These are phyloP conservation scores for Heterobasidion annosum DNA, from an alignment of 1,284 basidiomycete species.

Conservation along the genomic window DNA sequence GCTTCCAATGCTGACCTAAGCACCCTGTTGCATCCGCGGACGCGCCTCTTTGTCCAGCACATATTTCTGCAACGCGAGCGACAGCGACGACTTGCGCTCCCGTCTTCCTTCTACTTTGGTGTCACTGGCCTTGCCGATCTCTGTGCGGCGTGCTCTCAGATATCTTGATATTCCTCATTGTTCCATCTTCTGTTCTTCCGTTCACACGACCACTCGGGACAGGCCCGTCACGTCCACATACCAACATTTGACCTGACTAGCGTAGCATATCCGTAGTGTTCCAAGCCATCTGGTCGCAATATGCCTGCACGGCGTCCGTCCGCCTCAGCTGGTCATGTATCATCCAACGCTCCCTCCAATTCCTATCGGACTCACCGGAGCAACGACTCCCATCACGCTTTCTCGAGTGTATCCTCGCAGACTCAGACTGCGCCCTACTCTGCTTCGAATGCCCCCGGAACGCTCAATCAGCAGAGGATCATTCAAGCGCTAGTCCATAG, in stretches of 20 bases:
- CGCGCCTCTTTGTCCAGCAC: too few relatives aligned
- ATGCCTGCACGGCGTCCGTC: slow-evolving; percentile 41
- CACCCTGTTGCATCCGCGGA: too few relatives aligned
- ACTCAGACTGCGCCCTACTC: slow-evolving; percentile 17
- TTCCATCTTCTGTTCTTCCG: too few relatives aligned
- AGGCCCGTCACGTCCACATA: not conserved
- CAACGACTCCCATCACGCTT: slow-evolving; percentile 40
- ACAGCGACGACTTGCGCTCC: too few relatives aligned
- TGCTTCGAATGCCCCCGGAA: slow-evolving; percentile 12
- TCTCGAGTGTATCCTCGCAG: slow-evolving; percentile 17
- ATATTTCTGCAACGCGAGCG: too few relatives aligned
- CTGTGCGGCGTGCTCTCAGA: too few relatives aligned
- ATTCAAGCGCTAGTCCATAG: slow-evolving; percentile 49
- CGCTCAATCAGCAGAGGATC: slow-evolving; percentile 10
- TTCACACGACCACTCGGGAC: too few relatives aligned
- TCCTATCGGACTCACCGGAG: slow-evolving; percentile 32
- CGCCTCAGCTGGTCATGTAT: slow-evolving; percentile 28
- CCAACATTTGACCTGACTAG: not conserved
- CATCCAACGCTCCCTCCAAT: slow-evolving; percentile 16
- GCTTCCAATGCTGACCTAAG: too few relatives aligned
- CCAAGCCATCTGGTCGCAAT: not conserved
- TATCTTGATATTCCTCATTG: too few relatives aligned
- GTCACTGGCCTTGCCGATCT: too few relatives aligned
- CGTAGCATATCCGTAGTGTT: not conserved
- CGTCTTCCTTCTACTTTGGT: too few relatives aligned